Conservation (phyloP, 768 basidiomycete genomes). For the Leccinellum albellum region DNA sequence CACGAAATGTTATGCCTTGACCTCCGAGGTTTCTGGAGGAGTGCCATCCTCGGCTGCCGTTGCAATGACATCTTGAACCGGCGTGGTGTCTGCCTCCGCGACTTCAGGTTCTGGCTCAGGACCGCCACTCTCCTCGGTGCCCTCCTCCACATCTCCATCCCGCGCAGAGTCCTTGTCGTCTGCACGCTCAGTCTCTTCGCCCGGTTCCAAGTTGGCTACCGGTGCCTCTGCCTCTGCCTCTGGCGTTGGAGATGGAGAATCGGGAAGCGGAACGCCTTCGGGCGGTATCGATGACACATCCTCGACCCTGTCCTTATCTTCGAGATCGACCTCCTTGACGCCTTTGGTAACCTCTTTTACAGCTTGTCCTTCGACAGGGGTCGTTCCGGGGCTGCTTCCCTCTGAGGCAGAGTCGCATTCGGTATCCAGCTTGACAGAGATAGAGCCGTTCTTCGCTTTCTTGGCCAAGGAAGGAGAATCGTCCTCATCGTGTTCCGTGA, state of each 20-base stretch:
- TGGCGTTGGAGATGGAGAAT: conserved; percentile 31
- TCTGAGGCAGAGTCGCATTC: conserved; percentile 24
- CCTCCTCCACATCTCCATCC: conserved; percentile 2
- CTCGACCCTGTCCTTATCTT: conserved; percentile 31
- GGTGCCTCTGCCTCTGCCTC: conserved; percentile 12
- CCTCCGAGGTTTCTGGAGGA: conserved; percentile 16
- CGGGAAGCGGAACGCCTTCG: conserved; percentile 37
- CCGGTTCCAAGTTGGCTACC: not conserved
- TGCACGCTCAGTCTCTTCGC: conserved; percentile 6
- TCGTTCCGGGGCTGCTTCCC: conserved; percentile 9
- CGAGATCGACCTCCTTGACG: conserved; percentile 65
- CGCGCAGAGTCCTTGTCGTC: conserved; percentile 17
- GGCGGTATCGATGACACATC: conserved; percentile 18
- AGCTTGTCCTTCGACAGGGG: conserved; percentile 36
- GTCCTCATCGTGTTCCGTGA: conserved; percentile 37
- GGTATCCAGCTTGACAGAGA: conserved; percentile 23
- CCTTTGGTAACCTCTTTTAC: conserved; percentile 72
- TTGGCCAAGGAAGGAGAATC: conserved; percentile 30
- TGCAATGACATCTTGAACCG: conserved; percentile 1
- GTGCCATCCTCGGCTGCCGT: conserved; percentile 6
- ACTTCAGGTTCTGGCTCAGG: conserved; percentile 2
- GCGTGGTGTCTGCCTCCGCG: not conserved
- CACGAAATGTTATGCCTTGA: conserved; percentile 13
- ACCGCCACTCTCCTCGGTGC: not conserved
- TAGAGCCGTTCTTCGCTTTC: conserved; percentile 27